Conservation (phyloP, 306 rosid genomes). For the Cercis canadensis region DNA sequence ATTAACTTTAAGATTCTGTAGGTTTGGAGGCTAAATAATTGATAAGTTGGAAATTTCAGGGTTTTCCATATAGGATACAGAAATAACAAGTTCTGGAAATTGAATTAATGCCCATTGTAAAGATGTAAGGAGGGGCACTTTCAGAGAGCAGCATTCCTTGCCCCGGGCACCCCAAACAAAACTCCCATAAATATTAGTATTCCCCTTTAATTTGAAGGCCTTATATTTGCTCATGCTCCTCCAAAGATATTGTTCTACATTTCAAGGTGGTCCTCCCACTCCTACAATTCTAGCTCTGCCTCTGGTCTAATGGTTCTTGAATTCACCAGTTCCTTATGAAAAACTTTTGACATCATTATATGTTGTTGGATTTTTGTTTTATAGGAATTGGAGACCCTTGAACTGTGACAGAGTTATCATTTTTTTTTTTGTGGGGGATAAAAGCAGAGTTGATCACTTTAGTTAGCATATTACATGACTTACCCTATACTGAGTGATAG, state of each 20-base stretch:
- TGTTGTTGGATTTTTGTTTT: background rate
- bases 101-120: background rate
- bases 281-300: background rate
- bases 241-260: no score
- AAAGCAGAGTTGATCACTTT: background rate
- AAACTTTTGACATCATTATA: background rate
- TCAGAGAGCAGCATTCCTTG: no score
- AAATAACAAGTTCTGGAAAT: background rate
- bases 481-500: background rate
- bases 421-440: no score
- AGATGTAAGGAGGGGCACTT: background rate
- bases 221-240: no score
- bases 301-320: background rate
- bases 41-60: background rate
- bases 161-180: background rate
- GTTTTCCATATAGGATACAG: background rate
- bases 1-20: background rate
- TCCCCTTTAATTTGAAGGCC: no score
- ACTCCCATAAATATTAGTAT: background rate
- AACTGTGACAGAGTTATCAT: no score
- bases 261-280: background rate
- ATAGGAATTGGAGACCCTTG: background rate
- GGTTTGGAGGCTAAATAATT: background rate
- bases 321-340: background rate
- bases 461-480: background rate